Base-by-base conservation (phyloP, 2,329 filamentous ascomycete genomes). In the Aspergillus phoenicis region DNA sequence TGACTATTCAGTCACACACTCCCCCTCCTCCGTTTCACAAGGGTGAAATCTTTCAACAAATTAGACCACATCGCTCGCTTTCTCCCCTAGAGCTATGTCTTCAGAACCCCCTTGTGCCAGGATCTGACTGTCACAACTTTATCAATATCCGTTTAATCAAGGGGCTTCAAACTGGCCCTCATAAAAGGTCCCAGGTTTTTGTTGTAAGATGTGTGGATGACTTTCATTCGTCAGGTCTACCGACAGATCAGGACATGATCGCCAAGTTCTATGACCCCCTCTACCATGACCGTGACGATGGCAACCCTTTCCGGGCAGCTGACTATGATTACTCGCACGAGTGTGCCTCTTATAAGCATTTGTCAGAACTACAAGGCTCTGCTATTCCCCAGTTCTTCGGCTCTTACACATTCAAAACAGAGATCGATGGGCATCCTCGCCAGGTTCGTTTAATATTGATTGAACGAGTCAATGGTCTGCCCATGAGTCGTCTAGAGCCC, bases 281-380 rank as follows among this genome's bases (percentile, higher is more conserved):
- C 4, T 47, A 48, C 13, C 13, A 33, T 11, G 53, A 57, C 26
- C 11, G 15, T 38, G 41, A 36, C n/a, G 39, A 33, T 20, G 28
- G 26, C 11, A 17, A 38, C 22, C 26, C 17, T 33, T 57, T 57
- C 13, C 13, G 15, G 22, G 41, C 8, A 57, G 41, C 26, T 33
- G 53, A 48, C n/a, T 57, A 48, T 57, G 26, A 57, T 15, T 57
- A 57, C 24, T 48, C 53, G 5, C 53, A 57, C 36, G 41, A 57
- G 22, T 48, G 41, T 17, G 53, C 39, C 13, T 41, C 53, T 3
- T 57, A 57, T 36, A 36, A 22, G 11, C 53, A 11, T 28, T n/a
- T 57, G 2, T 48, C 41, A 3, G 53, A 48, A 2, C 41, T 48
- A 8, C 41, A 38, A 17, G 53, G 53, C 28, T 8, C 41, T 6